Percentiles rank a stretch among this genome's conserved stretches.
These are phyloP conservation scores for Solanum chmielewskii DNA, from an alignment of 257 asterid species.

Conservation along the genomic window DNA sequence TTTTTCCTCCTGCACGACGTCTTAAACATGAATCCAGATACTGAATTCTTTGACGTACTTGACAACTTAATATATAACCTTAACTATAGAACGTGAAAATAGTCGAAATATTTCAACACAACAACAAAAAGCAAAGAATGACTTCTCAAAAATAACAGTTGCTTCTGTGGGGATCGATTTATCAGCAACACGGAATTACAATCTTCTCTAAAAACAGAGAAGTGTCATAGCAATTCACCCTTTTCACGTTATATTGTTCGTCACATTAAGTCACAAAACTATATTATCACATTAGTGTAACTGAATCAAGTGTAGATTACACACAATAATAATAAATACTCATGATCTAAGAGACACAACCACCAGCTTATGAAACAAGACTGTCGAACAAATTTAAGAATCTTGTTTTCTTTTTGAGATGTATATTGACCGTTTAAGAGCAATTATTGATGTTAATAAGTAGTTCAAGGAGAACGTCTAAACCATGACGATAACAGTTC, in stretches of 20 bases:
- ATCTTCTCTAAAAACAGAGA: not conserved
- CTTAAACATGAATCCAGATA: not conserved
- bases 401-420: not conserved
- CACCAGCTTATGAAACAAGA: not conserved
- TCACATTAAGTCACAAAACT: not conserved
- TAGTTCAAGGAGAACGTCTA: not conserved
- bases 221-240: not conserved
- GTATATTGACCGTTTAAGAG: not conserved
- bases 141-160: not conserved
- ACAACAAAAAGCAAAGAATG: not conserved
- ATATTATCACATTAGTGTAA: not conserved
- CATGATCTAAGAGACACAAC: not conserved
- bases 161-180: not conserved
- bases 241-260: not conserved
- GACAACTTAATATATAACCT: not conserved
- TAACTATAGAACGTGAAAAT: not conserved
- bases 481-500: not conserved
- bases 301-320: not conserved
- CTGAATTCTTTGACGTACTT: not conserved
- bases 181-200: not conserved
- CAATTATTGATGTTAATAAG: not conserved
- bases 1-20: slow-evolving; percentile 41
- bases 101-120: not conserved
- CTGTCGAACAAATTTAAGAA: not conserved
- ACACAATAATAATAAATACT: not conserved